Percentiles rank a stretch among this genome's conserved stretches.
These are phyloP conservation scores for Dendryphion nanum DNA, from an alignment of 2,329 filamentous ascomycete species.

Conservation along the genomic window DNA sequence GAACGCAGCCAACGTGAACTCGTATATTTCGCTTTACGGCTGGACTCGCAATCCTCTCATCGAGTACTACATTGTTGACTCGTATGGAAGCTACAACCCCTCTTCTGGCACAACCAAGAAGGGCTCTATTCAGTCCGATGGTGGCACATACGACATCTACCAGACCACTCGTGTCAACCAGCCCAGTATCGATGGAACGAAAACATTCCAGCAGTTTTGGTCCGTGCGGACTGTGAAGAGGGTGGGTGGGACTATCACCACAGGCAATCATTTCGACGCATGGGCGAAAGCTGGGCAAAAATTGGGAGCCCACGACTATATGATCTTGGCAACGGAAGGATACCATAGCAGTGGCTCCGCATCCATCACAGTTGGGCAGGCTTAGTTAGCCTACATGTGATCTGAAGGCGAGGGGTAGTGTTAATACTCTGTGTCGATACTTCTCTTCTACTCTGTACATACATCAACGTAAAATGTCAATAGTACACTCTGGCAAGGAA, in stretches of 20 bases:
- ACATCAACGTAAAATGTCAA: no score
- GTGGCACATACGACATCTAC: constrained; percentile 55
- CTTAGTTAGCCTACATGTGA: no score
- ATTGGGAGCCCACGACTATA: constrained; percentile 52
- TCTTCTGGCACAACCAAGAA: constrained; percentile 48
- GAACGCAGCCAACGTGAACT: constrained; percentile 47
- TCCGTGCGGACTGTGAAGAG: constrained; percentile 50
- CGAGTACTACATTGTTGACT: constrained; percentile 60
- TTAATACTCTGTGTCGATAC: no score
- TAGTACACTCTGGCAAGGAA: no score
- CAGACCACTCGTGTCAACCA: constrained; percentile 50
- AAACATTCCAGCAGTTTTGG: constrained; percentile 57
- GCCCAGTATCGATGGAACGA: constrained; percentile 55
- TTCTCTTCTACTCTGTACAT: no score
- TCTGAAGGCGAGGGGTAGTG: no score
- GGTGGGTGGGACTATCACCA: constrained; percentile 51
- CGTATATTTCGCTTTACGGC: constrained; percentile 58
- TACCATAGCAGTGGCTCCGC: constrained; percentile 52
- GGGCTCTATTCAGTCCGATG: constrained; percentile 53
- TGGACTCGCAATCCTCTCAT: constrained; percentile 56
- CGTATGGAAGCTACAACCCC: constrained; percentile 51
- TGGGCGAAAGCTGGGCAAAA: constrained; percentile 51
- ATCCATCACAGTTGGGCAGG: constrained; percentile 49
- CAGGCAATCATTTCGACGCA: constrained; percentile 53
- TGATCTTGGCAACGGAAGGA: constrained; percentile 56